Evolutionary conservation across 805 yeast genomes (phyloP), one percentile per base, ranked within the genome.

Genomic region (Wickerhamomyces chaumierensis): DNA sequence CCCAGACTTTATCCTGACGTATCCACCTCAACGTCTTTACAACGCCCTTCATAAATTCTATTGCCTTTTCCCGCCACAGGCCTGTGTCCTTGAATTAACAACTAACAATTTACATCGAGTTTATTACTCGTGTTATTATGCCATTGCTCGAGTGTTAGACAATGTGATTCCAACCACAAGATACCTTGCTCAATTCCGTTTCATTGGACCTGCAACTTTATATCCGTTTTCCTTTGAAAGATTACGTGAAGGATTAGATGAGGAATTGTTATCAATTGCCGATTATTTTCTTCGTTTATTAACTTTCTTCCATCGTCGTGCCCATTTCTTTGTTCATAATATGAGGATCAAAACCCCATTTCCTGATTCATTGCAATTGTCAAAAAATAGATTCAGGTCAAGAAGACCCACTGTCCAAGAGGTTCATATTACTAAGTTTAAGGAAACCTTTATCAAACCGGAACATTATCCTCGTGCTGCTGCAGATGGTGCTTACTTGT

Each of bases 151-250:
- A 16, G 43, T 37, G 1, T 27, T 53, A 25, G 57, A 53, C 33
- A 51, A 49, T 27, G 29, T 49, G 4, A 48, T 52, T 36, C 57
- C 57, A 9, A 53, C 46, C 28, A 14, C 44, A 0, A 40, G 54
- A 36, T 53, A 44, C 32, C 17, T 52, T 3, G 36, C 45, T 0
- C 41, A 37, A 11, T 43, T 35, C 23, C 40, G 56, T 35, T 53
- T 50, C 40, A 47, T 50, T 42, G 57, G 57, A 1, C 52, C 55
- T 21, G 39, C 52, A 9, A 31, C 39, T 2, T 6, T 45, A 8
- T 50, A 47, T 27, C 55, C 57, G 5, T 50, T 35, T 34, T 40
- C 46, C 3, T 27, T 13, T 2, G 37, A 39, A 0, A 47, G 42
- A 14, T 12, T 50, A 1, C 25, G 31, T 12, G 25, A 20, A 4